phyloP scores from a whole-genome alignment of 495 filamentous ascomycete genomes.

The Apiosordaria backusii region DNA sequence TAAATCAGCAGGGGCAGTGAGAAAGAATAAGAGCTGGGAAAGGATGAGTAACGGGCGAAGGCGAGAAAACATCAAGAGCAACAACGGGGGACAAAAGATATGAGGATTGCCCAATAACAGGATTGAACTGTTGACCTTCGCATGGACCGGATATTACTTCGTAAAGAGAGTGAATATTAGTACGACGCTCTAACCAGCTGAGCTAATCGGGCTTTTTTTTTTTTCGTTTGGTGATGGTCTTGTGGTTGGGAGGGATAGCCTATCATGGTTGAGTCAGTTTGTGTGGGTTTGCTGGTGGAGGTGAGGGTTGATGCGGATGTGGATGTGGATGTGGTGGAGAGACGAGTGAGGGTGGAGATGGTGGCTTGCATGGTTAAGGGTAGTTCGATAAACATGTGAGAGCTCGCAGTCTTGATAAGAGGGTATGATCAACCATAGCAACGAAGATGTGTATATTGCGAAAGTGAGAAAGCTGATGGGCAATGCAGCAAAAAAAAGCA shows the following conservation, averaged over 20 bases:
- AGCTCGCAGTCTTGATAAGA: not conserved
- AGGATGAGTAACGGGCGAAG: too few relatives aligned
- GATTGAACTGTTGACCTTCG: conserved; percentile 26
- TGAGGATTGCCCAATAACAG: conserved; percentile 21
- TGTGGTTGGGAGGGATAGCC: not conserved
- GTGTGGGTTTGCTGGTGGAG: not conserved
- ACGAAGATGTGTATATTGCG: too few relatives aligned
- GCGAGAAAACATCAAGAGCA: not conserved
- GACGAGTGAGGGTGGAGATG: not conserved
- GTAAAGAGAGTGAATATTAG: too few relatives aligned
- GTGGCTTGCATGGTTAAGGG: too few relatives aligned
- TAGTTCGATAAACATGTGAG: not conserved
- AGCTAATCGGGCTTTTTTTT: conserved; percentile 16
- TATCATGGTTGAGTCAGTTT: not conserved
- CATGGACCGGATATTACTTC: conserved; percentile 5
- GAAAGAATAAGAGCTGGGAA: not conserved
- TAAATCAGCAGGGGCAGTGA: not conserved
- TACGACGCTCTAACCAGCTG: conserved; percentile 19
- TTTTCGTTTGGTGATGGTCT: conserved; percentile 3
- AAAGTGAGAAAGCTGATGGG: too few relatives aligned
- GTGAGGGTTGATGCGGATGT: not conserved
- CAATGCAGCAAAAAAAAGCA: too few relatives aligned
- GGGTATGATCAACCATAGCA: too few relatives aligned
- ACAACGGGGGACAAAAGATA: not conserved
- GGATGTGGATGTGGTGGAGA: too few relatives aligned